phyloP scores from a whole-genome alignment of 2,329 filamentous ascomycete genomes.

The Talaromyces sp. region DNA sequence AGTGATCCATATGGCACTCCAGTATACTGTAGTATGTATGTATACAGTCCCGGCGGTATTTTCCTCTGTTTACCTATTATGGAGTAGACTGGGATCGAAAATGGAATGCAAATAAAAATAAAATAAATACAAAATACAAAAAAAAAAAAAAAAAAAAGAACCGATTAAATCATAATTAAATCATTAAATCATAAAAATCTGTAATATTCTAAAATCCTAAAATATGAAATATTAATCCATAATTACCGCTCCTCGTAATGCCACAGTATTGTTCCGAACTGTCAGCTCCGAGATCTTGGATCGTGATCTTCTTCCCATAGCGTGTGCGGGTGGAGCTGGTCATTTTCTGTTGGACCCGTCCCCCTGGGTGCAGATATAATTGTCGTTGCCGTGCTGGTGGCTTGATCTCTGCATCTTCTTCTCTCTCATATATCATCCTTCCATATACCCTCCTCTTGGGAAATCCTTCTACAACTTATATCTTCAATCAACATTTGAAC shows the following conservation, averaged over 20 bases:
- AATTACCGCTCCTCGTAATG: constrained; percentile 2
- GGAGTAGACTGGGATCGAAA: too few relatives aligned
- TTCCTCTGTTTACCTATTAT: too few relatives aligned
- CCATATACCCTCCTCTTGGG: not conserved
- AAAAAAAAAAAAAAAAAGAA: not conserved
- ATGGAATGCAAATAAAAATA: not conserved
- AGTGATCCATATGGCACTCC: too few relatives aligned
- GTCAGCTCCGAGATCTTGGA: constrained; percentile 46
- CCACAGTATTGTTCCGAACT: constrained; percentile 31
- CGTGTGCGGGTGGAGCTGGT: constrained; percentile 34
- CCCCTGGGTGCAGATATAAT: constrained; percentile 37
- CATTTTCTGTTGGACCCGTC: constrained; percentile 37
- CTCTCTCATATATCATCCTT: not conserved
- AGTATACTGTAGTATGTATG: too few relatives aligned
- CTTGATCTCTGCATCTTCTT: constrained; percentile 15
- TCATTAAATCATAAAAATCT: not conserved
- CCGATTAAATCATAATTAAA: not conserved
- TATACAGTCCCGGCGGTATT: too few relatives aligned
- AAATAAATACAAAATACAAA: not conserved
- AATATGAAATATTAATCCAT: not conserved
- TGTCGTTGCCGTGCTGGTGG: constrained; percentile 26
- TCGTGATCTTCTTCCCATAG: constrained; percentile 43
- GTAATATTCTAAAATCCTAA: too few relatives aligned
- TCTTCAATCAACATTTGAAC: constrained; percentile 1
- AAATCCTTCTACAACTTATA: not conserved